Base-by-base conservation (phyloP, 768 basidiomycete genomes). In the Boletus eberwhitei region DNA sequence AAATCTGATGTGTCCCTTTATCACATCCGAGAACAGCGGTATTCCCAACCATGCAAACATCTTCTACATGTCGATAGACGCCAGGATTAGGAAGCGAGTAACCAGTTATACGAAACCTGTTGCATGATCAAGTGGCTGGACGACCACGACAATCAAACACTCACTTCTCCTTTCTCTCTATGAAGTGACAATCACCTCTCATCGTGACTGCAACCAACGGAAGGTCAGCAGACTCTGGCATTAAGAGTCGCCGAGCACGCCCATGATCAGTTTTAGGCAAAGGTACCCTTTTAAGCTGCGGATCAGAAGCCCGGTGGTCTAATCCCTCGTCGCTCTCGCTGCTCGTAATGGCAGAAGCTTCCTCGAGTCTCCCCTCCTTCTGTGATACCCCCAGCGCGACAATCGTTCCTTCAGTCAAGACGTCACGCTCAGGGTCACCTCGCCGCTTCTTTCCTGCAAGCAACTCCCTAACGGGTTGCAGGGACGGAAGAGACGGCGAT, bases 131-230 rank as follows among this genome's bases (percentile, higher is more conserved):
- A 65, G 44, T 46, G 61, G 52, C 37, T 50, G 48, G 47, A 47
- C 22, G 43, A 52, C 22, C 24, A 48, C 42, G 24, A 26, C 31
- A 44, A 46, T 40, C 38, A 45, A 21, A 37, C 50, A 61, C 63
- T 59, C 62, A 65, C 72, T 70, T 68, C 55, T 66, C 59, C 32
- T 55, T 60, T 39, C 66, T 65, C 49, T 75, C 53, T 53, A 78
- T 73, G 57, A 77, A 77, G 47, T 80, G 75, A n/a, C 72, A 63
- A 51, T 79, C 75, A 34, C 71, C 73, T 39, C 74, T 65, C 79
- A 79, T 79, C 26, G 77, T 77, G 50, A 80, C 65, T 32, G 77
- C 75, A 42, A 72, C 67, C 44, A 78, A 57, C 12, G 77, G 75
- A 41, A 74, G 66, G 14, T 64, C 55, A 22, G 36, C 46, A 19